A percentile compares a stretch with the other conserved stretches of the same genome.
Evolutionary conservation across 2,329 filamentous ascomycete species (phyloP).

Genomic region (Calonectria crousiana): DNA sequence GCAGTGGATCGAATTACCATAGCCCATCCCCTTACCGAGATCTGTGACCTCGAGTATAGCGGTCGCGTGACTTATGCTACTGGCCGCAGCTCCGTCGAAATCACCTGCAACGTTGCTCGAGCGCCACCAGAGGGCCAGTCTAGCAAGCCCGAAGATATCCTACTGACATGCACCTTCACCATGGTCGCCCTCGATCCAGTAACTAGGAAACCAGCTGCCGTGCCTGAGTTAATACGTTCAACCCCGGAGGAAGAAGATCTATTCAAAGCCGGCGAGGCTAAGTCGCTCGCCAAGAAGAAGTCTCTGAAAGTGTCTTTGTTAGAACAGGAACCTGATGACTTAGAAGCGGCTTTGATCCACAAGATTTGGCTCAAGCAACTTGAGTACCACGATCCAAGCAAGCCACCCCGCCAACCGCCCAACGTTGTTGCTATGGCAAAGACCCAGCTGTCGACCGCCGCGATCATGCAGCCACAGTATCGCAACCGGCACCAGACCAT

Average conservation of each 20-base stretch:
- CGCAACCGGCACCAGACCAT: slow-evolving; percentile 47
- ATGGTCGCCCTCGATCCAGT: slow-evolving; percentile 46
- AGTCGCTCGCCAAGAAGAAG: slow-evolving; percentile 44
- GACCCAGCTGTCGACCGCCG: slow-evolving; percentile 42
- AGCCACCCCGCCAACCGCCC: slow-evolving; percentile 38
- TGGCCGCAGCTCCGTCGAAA: slow-evolving; percentile 79
- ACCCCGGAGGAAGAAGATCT: slow-evolving; percentile 45
- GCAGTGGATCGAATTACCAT: slow-evolving; percentile 66
- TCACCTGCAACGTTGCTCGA: slow-evolving; percentile 80
- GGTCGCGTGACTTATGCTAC: slow-evolving; percentile 75
- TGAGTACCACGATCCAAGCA: slow-evolving; percentile 46
- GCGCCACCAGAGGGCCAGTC: slow-evolving; percentile 70
- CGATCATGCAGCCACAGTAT: slow-evolving; percentile 48
- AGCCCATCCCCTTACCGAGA: slow-evolving; percentile 78
- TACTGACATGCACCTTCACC: slow-evolving; percentile 56
- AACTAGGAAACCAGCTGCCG: slow-evolving; percentile 44
- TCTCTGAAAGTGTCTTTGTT: slow-evolving; percentile 39
- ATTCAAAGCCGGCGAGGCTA: slow-evolving; percentile 43
- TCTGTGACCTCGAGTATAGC: slow-evolving; percentile 82
- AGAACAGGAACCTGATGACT: slow-evolving; percentile 44
- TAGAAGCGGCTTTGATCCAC: slow-evolving; percentile 46
- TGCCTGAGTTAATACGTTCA: slow-evolving; percentile 39
- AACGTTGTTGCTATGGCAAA: slow-evolving; percentile 46
- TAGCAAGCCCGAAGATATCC: slow-evolving; percentile 57
- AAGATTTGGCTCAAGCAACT: slow-evolving; percentile 45